These are phyloP conservation scores for Hypoxylon crocopeplum DNA, from an alignment of 495 filamentous ascomycete genomes.

Conservation along the genomic window DNA sequence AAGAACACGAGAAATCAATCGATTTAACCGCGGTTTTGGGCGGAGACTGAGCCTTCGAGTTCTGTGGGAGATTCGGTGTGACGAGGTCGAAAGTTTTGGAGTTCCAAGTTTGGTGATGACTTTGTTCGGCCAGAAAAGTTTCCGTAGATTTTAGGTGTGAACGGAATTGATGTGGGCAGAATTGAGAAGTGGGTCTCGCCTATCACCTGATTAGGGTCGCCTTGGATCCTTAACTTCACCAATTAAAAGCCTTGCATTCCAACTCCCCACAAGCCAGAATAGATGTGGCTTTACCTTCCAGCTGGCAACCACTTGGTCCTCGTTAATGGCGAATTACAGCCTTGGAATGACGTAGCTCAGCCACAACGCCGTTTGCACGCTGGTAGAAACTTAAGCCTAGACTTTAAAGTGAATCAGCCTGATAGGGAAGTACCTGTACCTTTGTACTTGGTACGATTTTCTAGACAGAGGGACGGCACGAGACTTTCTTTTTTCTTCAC, in stretches of 20 bases:
- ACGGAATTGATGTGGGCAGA: conserved; percentile 33
- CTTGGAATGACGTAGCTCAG: conserved; percentile 35
- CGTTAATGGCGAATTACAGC: conserved; percentile 20
- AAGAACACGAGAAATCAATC: conserved; percentile 66
- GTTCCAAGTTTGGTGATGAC: conserved; percentile 30
- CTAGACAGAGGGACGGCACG: conserved; percentile 34
- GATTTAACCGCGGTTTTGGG: conserved; percentile 61
- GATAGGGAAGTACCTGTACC: conserved; percentile 7
- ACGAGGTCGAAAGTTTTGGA: conserved; percentile 32
- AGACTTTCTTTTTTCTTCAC: conserved; percentile 38
- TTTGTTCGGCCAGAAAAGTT: conserved; percentile 39
- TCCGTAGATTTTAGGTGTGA: conserved; percentile 27
- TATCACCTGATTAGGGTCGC: conserved; percentile 47
- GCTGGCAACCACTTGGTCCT: neutral
- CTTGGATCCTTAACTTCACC: neutral
- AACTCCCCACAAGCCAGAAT: too few relatives aligned
- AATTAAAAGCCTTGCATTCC: conserved; percentile 10
- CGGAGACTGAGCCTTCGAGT: conserved; percentile 66
- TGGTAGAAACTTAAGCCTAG: too few relatives aligned
- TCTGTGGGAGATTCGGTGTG: conserved; percentile 45
- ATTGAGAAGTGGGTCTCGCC: conserved; percentile 9
- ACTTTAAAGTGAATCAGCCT: conserved; percentile 18
- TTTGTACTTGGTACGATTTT: conserved; percentile 14
- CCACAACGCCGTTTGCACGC: conserved; percentile 15
- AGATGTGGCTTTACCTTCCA: conserved; percentile 17